phyloP scores from a whole-genome alignment of 148 eudicot species.

The Dysphania ambrosioides region DNA sequence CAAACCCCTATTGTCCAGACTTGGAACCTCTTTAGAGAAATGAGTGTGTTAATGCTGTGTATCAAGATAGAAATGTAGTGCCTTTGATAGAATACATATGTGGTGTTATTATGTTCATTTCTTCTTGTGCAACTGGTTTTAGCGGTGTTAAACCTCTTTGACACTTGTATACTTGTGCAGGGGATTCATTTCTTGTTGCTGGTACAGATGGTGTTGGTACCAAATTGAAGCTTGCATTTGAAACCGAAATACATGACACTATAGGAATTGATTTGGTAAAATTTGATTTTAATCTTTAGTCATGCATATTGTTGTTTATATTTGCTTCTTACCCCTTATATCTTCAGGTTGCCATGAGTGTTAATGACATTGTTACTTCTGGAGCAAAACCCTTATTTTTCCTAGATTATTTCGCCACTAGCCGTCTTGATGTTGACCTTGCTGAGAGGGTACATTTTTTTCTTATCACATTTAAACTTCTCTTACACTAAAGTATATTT shows the following conservation, averaged over 20 bases:
- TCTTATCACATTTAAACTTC: background rate
- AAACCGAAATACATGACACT: conserved; percentile 87
- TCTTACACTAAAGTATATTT: background rate
- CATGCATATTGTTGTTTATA: background rate
- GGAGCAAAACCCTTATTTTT: conserved; percentile 94
- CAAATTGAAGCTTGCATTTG: conserved; percentile 89
- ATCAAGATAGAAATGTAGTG: background rate
- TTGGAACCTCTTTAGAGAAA: background rate
- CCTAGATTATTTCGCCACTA: conserved; percentile 92
- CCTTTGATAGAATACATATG: background rate
- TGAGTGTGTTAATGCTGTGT: background rate
- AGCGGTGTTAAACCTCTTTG: background rate
- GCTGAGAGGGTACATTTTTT: conserved; percentile 80
- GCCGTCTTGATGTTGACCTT: conserved; percentile 88
- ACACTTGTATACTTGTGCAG: conserved; percentile 29
- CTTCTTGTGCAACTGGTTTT: background rate
- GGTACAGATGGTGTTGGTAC: conserved; percentile 99
- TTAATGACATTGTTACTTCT: conserved; percentile 89
- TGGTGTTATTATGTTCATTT: conserved; percentile 5
- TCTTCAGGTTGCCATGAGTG: conserved; percentile 95
- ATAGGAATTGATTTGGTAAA: conserved; percentile 92
- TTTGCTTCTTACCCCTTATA: conserved; percentile 2
- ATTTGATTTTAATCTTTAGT: conserved; percentile 3
- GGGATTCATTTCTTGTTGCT: conserved; percentile 93
- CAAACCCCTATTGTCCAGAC: background rate